Evolutionary conservation across 345 rosid genomes (phyloP).

Genomic region (Eucalyptus tenuipes): DNA sequence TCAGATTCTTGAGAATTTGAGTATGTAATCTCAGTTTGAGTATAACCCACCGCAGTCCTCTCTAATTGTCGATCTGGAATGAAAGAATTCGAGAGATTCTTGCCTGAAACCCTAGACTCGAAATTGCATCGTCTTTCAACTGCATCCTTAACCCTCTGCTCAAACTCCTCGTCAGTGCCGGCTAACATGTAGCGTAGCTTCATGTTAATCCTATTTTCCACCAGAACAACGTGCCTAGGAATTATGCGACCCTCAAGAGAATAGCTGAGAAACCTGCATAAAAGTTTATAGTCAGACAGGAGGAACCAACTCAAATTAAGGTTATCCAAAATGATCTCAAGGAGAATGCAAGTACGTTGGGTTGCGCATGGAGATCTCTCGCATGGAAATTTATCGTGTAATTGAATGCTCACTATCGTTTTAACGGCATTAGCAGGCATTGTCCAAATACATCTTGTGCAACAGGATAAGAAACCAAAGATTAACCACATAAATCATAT

Average conservation of each 20-base stretch:
- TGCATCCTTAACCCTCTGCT: conserved; percentile 39
- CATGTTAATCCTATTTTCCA: conserved; percentile 66
- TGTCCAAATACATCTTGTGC: not conserved
- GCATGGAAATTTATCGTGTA: not conserved
- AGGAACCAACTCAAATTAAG: not conserved
- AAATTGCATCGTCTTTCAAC: conserved; percentile 51
- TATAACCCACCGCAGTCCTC: not conserved
- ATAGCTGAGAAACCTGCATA: conserved; percentile 83
- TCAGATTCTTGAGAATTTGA: not conserved
- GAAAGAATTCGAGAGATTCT: not conserved
- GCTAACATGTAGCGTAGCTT: conserved; percentile 73
- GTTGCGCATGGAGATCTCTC: not conserved
- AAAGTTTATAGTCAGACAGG: not conserved
- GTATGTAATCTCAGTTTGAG: not conserved
- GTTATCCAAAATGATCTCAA: not conserved
- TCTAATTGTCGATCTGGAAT: not conserved
- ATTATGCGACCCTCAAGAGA: conserved; percentile 73
- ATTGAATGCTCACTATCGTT: not conserved
- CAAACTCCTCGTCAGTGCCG: conserved; percentile 57
- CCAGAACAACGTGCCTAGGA: conserved; percentile 61
- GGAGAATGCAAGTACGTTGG: not conserved
- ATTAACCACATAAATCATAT: not conserved
- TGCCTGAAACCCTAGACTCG: conserved; percentile 23
- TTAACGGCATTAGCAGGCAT: not conserved
- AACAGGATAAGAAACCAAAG: not conserved